Evolutionary conservation across 768 basidiomycete genomes (phyloP), one percentile per base, ranked within the genome.

Genomic region (Lentinula sp.): DNA sequence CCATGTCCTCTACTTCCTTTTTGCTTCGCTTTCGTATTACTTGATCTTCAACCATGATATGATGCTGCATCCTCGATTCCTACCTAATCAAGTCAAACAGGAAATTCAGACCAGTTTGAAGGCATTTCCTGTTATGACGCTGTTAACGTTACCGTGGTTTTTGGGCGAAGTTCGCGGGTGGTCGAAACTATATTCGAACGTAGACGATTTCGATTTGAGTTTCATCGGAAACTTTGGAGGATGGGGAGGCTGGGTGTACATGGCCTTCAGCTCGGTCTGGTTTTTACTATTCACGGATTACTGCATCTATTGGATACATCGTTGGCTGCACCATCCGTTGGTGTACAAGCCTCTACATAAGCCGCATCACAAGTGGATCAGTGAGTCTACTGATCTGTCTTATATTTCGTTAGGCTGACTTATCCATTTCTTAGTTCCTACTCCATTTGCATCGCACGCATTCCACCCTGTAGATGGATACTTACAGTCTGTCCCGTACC

Each of bases 381-480:
- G 95, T 96, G 72, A 60, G 94, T 85, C 35, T 16, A 52, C 34
- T 32, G 48, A 52, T 31, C 45, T 43, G 54, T 51, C 10, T 46
- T 16, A 46, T 5, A 57, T 34, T 45, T 39, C 16, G 31, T 51
- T 57, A 39, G 57, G 9, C n/a, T 60, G n/a, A 63, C 62, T 63
- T 63, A 56, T 15, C 10, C 31, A 7, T 51, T 50, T 53, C 18
- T 0, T 68, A 97, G 95, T 99, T 62, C 95, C 97, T 4, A 97
- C 97, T 0, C 97, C 97, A 0, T 99, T 93, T 68, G 92, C 97
- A 35, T 96, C 96, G 23, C 91, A 98, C 70, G 97, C 97, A 0
- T 99, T 99, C 85, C 94, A 99, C 73, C 93, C 93, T 0, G 75
- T 98, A 21, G 97, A 99, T 72, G 97, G 97, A 2, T 98, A 91